Conservation (phyloP, 106 monocot genomes). For the Dendrobium huoshanense region DNA sequence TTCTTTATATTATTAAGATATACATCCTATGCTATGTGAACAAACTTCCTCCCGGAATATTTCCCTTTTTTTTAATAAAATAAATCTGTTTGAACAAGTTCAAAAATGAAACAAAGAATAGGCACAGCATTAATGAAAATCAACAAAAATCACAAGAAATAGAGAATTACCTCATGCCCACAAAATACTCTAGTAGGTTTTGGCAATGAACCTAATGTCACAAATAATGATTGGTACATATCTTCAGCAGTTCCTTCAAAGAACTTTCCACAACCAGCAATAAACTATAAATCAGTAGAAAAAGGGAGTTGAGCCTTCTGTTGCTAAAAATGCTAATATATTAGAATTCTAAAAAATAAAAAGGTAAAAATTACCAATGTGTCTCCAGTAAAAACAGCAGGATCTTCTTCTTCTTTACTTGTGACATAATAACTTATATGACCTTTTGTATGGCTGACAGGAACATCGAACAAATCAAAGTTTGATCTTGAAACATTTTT, state of each 20-base stretch:
- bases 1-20: neutral
- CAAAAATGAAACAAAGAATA: neutral
- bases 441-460: constrained; percentile 84
- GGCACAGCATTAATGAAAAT: neutral
- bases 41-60: neutral
- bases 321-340: neutral
- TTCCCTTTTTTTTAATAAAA: neutral
- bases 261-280: constrained; percentile 96
- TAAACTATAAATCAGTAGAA: constrained; percentile 42
- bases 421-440: constrained; percentile 95
- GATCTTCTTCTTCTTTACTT: constrained; percentile 52
- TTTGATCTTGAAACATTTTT: neutral
- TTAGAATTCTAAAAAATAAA: neutral
- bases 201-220: constrained; percentile 89
- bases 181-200: constrained; percentile 85
- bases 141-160: neutral
- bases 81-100: neutral
- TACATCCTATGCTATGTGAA: neutral
- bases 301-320: neutral
- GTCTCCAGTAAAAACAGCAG: constrained; percentile 96
- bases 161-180: constrained; percentile 89
- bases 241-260: constrained; percentile 96
- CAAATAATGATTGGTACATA: constrained; percentile 92
- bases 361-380: constrained; percentile 56
- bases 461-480: constrained; percentile 7